These are phyloP conservation scores for Alternaria dauci DNA, from an alignment of 2,329 filamentous ascomycete genomes.

Conservation along the genomic window DNA sequence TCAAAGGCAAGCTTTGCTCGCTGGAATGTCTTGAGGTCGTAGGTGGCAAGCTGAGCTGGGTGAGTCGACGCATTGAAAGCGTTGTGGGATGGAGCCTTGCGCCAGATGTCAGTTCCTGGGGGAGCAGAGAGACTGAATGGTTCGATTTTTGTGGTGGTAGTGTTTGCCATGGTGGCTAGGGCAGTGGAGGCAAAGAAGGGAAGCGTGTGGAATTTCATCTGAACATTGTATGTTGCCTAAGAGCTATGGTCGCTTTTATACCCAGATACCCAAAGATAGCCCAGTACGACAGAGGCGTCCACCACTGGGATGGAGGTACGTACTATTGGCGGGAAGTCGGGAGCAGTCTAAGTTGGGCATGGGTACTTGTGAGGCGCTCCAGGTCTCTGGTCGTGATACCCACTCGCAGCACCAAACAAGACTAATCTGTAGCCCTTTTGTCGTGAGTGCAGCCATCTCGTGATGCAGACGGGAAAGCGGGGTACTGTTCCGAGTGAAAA, in stretches of 20 bases:
- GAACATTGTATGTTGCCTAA: neutral
- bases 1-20: conserved; percentile 69
- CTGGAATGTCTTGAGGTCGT: conserved; percentile 65
- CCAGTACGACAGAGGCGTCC: neutral
- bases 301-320: neutral
- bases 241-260: conserved; percentile 13
- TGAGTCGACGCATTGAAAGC: conserved; percentile 66
- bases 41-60: conserved; percentile 31
- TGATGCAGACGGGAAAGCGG: conserved; percentile 30
- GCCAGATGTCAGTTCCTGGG: conserved; percentile 78
- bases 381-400: neutral
- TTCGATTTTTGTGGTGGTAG: conserved; percentile 31
- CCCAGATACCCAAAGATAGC: conserved; percentile 13
- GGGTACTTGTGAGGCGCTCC: neutral
- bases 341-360: neutral
- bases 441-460: conserved; percentile 6
- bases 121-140: conserved; percentile 51
- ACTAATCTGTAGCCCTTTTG: conserved; percentile 9
- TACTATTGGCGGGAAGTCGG: conserved; percentile 16
- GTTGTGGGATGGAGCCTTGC: conserved; percentile 72
- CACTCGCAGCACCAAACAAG: conserved; percentile 4
- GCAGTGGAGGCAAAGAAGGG: neutral
- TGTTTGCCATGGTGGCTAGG: conserved; percentile 19
- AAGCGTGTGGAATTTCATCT: neutral
- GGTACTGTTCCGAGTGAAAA: conserved; percentile 34